A percentile compares a stretch with the other conserved stretches of the same genome.
Conservation (phyloP, 305 asterid genomes). For the Euphrasia arctica region DNA sequence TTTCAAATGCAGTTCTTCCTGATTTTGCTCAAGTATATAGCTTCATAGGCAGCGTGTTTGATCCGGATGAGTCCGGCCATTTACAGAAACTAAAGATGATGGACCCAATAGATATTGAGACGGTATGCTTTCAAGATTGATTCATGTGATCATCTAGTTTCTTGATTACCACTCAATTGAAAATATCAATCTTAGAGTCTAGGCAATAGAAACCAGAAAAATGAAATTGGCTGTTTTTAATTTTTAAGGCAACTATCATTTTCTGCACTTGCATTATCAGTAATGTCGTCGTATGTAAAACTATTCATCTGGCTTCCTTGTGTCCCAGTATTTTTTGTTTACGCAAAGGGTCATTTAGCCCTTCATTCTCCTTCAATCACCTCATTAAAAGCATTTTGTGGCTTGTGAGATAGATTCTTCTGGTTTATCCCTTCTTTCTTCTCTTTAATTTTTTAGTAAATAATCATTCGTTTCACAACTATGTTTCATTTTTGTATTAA, state of each 20-base stretch:
- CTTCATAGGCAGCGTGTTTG: constrained; percentile 90
- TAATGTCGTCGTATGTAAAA: background rate
- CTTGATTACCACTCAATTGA: background rate
- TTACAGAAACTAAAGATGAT: constrained; percentile 75
- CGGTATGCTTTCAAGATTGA: constrained; percentile 52
- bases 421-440: background rate
- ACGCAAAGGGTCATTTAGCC: background rate
- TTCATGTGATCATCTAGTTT: constrained; percentile 18
- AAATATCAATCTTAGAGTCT: background rate
- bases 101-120: constrained; percentile 94
- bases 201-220: constrained; percentile 9
- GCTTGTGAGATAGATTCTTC: background rate
- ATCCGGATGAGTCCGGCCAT: constrained; percentile 73
- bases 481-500: too few species aligned
- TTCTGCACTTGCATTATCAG: background rate
- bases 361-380: background rate
- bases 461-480: background rate
- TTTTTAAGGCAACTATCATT: background rate
- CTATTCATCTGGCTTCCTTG: constrained; percentile 3
- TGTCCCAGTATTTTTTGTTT: background rate
- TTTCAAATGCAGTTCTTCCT: constrained; percentile 71
- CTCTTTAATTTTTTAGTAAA: background rate
- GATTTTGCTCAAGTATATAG: constrained; percentile 88
- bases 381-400: background rate
- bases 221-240: constrained; percentile 10